Base-by-base conservation (phyloP, 2,329 filamentous ascomycete species). In the Zelopaecilomyces penicillatus region DNA sequence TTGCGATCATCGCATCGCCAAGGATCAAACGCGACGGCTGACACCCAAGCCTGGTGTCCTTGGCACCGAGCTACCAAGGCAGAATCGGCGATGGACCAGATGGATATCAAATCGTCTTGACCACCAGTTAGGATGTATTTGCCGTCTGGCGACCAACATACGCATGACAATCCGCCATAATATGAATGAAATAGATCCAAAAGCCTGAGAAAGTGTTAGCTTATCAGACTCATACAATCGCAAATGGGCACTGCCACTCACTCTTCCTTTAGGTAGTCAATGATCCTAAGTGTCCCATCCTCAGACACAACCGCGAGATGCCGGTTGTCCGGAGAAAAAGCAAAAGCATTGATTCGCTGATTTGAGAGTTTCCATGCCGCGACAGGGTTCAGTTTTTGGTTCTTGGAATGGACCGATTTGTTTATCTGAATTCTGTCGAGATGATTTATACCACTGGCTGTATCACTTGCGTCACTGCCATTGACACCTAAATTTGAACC, bases 121-220 rank as follows among this genome's bases (percentile, higher is more conserved):
- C 93, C 90, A 42, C 93, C 93, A 0, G 93, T 96, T 12, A 98
- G 73, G 42, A 98, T 82, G 63, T 97, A 98, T 61, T 94, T 91
- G 42, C 89, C 90, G 59, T 98, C 93, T 7, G 93, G 93, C 5
- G 91, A 96, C 93, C 93, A 98, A 66, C 88, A 95, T 2, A 96
- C 89, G 59, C 89, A 95, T 37, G 85, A 85, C 49, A 98, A 75
- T 3, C 88, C 91, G 39, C 93, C 93, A 57, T 96, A 98, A 68
- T 96, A 98, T 44, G 87, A 87, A 55, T 84, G 81, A 64, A 87
- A 96, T 37, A 95, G 71, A 57, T 91, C 87, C 9, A 93, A 70
- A n/a, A 97, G 74, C 56, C 87, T 93, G 29, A 3, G 29, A 8
- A 30, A 9, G 6, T 11, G 43, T 54, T 31, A 59, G 51, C 38